A percentile compares a stretch with the other conserved stretches of the same genome.
phyloP scores from a whole-genome alignment of 805 yeast genomes.

The Metschnikowia matae region DNA sequence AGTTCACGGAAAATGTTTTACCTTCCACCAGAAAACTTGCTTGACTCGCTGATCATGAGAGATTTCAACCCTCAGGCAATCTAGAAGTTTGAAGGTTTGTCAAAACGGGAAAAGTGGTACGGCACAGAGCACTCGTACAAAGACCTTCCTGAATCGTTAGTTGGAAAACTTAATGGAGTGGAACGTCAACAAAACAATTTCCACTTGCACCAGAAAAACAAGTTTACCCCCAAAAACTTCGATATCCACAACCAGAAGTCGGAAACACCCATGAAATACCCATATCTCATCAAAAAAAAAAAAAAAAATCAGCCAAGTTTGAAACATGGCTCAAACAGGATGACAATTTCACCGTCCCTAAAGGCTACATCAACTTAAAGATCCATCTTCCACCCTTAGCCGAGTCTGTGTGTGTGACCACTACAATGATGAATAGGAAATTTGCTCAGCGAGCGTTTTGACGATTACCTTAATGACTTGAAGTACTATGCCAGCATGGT shows the following conservation, averaged over 20 bases:
- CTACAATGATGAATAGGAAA: constrained; percentile 56
- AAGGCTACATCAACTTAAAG: constrained; percentile 64
- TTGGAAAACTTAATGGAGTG: constrained; percentile 28
- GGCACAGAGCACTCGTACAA: constrained; percentile 71
- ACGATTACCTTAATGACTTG: constrained; percentile 69
- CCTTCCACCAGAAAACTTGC: constrained; percentile 62
- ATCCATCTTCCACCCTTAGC: constrained; percentile 64
- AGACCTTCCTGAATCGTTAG: constrained; percentile 39
- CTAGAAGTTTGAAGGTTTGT: constrained; percentile 42
- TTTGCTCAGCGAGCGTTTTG: constrained; percentile 64
- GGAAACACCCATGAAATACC: constrained; percentile 45
- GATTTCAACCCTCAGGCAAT: constrained; percentile 57
- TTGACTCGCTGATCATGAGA: constrained; percentile 54
- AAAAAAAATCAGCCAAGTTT: constrained; percentile 43
- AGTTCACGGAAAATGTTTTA: constrained; percentile 26
- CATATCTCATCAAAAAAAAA: constrained; percentile 57
- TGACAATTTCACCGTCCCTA: constrained; percentile 85
- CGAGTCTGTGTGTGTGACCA: constrained; percentile 54
- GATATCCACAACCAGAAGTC: constrained; percentile 45
- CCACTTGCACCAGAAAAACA: constrained; percentile 68
- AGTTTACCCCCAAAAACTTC: constrained; percentile 79
- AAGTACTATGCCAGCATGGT: constrained; percentile 84
- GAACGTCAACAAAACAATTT: constrained; percentile 30
- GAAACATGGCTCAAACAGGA: constrained; percentile 88
- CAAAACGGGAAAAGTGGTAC: constrained; percentile 74